These are phyloP conservation scores for Millerozyma miso DNA, from an alignment of 805 yeast genomes.

Conservation along the genomic window DNA sequence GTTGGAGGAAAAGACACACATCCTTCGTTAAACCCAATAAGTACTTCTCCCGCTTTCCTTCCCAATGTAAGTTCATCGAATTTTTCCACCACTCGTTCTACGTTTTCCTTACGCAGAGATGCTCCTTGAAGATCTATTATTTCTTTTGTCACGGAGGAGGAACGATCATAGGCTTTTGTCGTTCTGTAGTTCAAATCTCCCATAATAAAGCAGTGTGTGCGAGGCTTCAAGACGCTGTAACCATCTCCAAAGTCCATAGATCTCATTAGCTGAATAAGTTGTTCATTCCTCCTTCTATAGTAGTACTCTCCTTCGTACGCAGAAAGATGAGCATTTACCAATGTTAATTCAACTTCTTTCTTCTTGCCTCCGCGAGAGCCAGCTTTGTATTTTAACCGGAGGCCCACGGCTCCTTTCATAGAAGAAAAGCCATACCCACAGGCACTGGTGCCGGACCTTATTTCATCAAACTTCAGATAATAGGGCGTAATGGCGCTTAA, in stretches of 20 bases:
- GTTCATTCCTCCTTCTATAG: slow-evolving; percentile 47
- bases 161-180: slow-evolving; percentile 14
- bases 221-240: slow-evolving; percentile 46
- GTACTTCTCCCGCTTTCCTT: slow-evolving; percentile 39
- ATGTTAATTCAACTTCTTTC: slow-evolving; percentile 43
- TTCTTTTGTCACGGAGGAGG: slow-evolving; percentile 10
- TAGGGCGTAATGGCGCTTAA: slow-evolving; percentile 46
- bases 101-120: slow-evolving; percentile 8
- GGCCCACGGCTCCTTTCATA: slow-evolving; percentile 71
- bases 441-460: slow-evolving; percentile 31
- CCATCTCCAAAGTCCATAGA: slow-evolving; percentile 58
- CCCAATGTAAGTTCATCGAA: slow-evolving; percentile 51
- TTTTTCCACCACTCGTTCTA: slow-evolving; percentile 20
- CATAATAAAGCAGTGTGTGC: slow-evolving; percentile 61
- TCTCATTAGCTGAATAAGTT: slow-evolving; percentile 46
- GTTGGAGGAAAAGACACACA: slow-evolving; percentile 71
- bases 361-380: slow-evolving; percentile 13
- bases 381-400: slow-evolving; percentile 42
- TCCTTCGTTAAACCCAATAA: slow-evolving; percentile 65
- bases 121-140: slow-evolving; percentile 23
- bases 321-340: slow-evolving; percentile 66
- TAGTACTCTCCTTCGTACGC: slow-evolving; percentile 69
- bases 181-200: slow-evolving; percentile 88
- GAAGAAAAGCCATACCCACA: slow-evolving; percentile 61
- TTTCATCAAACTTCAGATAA: slow-evolving; percentile 24